These are phyloP conservation scores for Citropsis articulata DNA, from an alignment of 345 rosid species.

Conservation along the genomic window DNA sequence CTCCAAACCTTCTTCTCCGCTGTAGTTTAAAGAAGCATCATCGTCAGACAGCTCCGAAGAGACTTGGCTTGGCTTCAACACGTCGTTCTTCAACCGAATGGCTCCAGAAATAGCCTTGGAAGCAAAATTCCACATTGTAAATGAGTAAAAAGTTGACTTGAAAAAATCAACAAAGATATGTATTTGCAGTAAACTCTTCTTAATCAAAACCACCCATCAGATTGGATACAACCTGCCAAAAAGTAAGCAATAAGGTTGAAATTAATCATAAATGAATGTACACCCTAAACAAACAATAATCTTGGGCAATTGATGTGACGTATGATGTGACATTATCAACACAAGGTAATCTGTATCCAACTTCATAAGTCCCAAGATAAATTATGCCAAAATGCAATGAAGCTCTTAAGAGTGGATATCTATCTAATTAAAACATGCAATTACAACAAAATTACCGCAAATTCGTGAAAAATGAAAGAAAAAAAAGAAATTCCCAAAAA, in stretches of 20 bases:
- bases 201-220: neutral
- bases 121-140: slow-evolving; percentile 60
- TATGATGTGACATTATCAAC: too few species aligned
- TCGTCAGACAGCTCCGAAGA: slow-evolving; percentile 70
- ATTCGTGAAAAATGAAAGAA: too few species aligned
- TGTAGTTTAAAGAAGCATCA: slow-evolving; percentile 48
- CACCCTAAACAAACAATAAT: too few species aligned
- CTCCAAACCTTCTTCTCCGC: slow-evolving; percentile 76
- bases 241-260: neutral
- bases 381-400: too few species aligned
- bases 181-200: neutral
- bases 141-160: neutral
- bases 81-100: slow-evolving; percentile 37
- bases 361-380: too few species aligned
- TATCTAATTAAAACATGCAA: too few species aligned
- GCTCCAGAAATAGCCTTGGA: slow-evolving; percentile 42
- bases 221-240: neutral
- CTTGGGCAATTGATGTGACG: neutral
- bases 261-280: too few species aligned
- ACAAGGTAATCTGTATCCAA: too few species aligned
- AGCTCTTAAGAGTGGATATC: too few species aligned
- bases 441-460: too few species aligned
- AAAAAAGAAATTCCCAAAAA: too few species aligned
- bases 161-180: neutral
- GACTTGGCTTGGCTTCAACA: slow-evolving; percentile 30